phyloP scores from a whole-genome alignment of 2,329 filamentous ascomycete species.

The Colletotrichum sp. region DNA sequence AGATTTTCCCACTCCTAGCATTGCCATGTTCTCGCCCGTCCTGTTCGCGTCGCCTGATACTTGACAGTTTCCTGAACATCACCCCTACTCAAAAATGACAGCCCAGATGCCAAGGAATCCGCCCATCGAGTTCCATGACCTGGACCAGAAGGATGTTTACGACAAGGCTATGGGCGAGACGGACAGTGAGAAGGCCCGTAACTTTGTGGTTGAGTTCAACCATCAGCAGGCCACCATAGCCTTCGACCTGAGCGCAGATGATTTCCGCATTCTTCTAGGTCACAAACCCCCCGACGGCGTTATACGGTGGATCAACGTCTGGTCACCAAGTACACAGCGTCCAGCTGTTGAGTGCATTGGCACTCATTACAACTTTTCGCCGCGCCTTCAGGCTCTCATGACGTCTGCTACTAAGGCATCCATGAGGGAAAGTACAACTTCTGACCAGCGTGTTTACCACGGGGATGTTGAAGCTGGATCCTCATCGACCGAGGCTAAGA shows the following conservation, averaged over 20 bases:
- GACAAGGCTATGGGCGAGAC: conserved; percentile 44
- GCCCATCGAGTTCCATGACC: conserved; percentile 48
- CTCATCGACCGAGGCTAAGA: not conserved
- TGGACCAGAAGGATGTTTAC: conserved; percentile 56
- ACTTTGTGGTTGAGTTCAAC: conserved; percentile 71
- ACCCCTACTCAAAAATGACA: not conserved
- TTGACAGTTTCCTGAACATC: not conserved
- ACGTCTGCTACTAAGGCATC: conserved; percentile 42
- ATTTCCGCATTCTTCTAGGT: conserved; percentile 43
- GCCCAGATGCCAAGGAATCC: not conserved
- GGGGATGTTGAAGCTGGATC: not conserved
- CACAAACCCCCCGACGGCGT: conserved; percentile 23
- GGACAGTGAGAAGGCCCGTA: conserved; percentile 45
- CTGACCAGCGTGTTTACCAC: not conserved
- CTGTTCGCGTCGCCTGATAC: not conserved
- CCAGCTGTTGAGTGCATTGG: conserved; percentile 60
- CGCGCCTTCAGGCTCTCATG: conserved; percentile 67
- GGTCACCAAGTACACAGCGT: conserved; percentile 66
- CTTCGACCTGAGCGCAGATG: conserved; percentile 51
- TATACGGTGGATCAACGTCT: conserved; percentile 78
- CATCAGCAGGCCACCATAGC: conserved; percentile 58
- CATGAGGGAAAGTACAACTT: not conserved
- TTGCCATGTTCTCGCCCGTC: not conserved
- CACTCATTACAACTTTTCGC: conserved; percentile 69
- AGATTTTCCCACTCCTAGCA: not conserved